phyloP scores from a whole-genome alignment of 2,329 filamentous ascomycete genomes.

The Aspergillus awamori region DNA sequence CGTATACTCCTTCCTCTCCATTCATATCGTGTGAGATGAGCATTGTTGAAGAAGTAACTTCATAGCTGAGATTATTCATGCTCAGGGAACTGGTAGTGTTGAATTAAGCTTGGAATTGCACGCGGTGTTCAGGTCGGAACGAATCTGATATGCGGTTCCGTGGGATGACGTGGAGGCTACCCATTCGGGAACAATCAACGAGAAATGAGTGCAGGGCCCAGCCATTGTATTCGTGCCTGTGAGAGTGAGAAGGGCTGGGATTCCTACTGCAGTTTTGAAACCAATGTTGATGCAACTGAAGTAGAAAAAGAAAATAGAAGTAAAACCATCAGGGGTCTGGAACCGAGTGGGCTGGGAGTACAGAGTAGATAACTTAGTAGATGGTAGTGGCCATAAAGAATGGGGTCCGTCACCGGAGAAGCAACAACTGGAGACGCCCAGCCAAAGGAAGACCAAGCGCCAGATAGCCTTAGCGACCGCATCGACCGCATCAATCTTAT shows the following conservation, averaged over 20 bases:
- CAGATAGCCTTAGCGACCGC: slow-evolving; percentile 18
- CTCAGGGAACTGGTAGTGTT: background rate
- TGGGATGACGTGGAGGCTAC: slow-evolving; percentile 12
- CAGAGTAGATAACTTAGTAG: background rate
- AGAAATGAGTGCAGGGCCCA: background rate
- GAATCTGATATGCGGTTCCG: slow-evolving; percentile 1
- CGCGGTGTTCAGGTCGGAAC: background rate
- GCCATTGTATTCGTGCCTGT: background rate
- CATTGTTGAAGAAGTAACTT: too few species aligned
- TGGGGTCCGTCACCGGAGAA: slow-evolving; percentile 15
- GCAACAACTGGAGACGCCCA: slow-evolving; percentile 6
- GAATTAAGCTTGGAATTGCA: background rate
- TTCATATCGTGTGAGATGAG: too few species aligned
- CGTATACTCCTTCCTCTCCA: background rate
- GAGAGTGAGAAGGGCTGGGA: background rate
- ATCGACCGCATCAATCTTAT: slow-evolving; percentile 6
- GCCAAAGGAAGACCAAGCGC: slow-evolving; percentile 17
- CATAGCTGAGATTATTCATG: background rate
- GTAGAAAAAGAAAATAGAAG: too few species aligned
- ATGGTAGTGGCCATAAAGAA: too few species aligned
- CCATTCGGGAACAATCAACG: background rate
- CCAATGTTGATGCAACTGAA: too few species aligned
- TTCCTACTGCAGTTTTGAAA: too few species aligned
- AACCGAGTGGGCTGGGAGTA: too few species aligned
- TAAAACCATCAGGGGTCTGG: too few species aligned